Conservation (phyloP, 108 stramenopile genomes). For the Parmales sp. region DNA sequence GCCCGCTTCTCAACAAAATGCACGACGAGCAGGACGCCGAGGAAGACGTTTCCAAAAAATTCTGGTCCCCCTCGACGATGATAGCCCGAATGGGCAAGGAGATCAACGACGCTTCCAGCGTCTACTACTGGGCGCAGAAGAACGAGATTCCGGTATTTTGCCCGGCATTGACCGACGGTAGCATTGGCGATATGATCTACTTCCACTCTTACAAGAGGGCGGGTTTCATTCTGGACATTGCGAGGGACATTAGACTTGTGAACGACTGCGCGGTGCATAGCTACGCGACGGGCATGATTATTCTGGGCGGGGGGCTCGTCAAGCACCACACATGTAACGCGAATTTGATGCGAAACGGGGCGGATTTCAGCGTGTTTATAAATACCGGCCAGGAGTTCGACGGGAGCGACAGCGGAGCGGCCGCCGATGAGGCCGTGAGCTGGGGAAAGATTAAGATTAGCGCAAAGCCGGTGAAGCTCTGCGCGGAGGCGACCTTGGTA, state of each 20-base stretch:
- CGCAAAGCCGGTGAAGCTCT: conserved; percentile 90
- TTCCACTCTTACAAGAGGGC: conserved; percentile 97
- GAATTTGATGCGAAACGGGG: conserved; percentile 98
- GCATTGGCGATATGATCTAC: conserved; percentile 98
- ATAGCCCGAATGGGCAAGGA: conserved; percentile 89
- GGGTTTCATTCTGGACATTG: conserved; percentile 88
- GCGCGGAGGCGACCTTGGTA: conserved; percentile 86
- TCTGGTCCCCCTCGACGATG: conserved; percentile 88
- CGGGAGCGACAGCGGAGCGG: conserved; percentile 93
- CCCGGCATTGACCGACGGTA: conserved; percentile 97
- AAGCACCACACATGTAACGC: conserved; percentile 99
- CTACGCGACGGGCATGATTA: conserved; percentile 88
- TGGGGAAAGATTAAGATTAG: conserved; percentile 96
- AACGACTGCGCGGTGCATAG: conserved; percentile 89
- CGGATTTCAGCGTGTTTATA: conserved; percentile 95
- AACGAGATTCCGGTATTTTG: conserved; percentile 97
- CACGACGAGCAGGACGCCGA: conserved; percentile 86
- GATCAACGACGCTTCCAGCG: conserved; percentile 83
- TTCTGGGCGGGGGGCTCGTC: conserved; percentile 94
- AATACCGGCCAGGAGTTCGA: conserved; percentile 97
- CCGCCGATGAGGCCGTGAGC: conserved; percentile 92
- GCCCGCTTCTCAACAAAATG: conserved; percentile 82
- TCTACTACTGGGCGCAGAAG: conserved; percentile 93
- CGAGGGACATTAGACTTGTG: conserved; percentile 83
- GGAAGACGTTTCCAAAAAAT: conserved; percentile 37